A percentile compares a stretch with the other conserved stretches of the same genome.
phyloP scores from a whole-genome alignment of 805 yeast genomes.

The Brettanomyces custersianus region DNA sequence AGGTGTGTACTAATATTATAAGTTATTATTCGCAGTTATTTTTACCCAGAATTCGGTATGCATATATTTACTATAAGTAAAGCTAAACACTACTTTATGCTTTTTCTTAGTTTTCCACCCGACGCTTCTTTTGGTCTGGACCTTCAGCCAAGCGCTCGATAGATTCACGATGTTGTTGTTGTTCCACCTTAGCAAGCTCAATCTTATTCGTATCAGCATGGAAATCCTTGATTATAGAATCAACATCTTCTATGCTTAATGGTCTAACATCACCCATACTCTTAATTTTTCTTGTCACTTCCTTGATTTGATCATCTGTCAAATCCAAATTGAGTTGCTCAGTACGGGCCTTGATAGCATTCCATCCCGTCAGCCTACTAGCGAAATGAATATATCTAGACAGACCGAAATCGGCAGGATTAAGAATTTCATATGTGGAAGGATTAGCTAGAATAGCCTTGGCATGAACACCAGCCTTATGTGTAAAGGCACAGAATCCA shows the following conservation, averaged over 20 bases:
- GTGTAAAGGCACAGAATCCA: conserved; percentile 58
- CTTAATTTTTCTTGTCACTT: conserved; percentile 46
- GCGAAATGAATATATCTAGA: conserved; percentile 56
- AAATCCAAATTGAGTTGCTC: conserved; percentile 49
- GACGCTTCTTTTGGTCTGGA: conserved; percentile 13
- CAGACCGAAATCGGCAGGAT: conserved; percentile 50
- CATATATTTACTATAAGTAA: not conserved
- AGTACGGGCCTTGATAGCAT: conserved; percentile 52
- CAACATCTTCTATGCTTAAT: conserved; percentile 52
- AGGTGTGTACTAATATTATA: no score
- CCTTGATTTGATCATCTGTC: conserved; percentile 49
- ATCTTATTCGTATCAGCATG: conserved; percentile 32
- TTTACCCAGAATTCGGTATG: no score
- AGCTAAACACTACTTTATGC: not conserved
- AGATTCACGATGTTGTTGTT: conserved; percentile 5
- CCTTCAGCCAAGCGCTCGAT: conserved; percentile 2
- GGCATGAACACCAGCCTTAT: conserved; percentile 57
- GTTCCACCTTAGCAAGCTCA: conserved; percentile 12
- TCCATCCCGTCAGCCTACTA: conserved; percentile 55
- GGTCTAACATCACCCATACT: conserved; percentile 52
- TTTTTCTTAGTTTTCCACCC: conserved; percentile 6
- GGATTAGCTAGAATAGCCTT: conserved; percentile 56
- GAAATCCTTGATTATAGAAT: conserved; percentile 47
- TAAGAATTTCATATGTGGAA: conserved; percentile 51
- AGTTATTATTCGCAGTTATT: no score